Evolutionary conservation across 2,329 filamentous ascomycete genomes (phyloP).

Genomic region (Cytospora mali): DNA sequence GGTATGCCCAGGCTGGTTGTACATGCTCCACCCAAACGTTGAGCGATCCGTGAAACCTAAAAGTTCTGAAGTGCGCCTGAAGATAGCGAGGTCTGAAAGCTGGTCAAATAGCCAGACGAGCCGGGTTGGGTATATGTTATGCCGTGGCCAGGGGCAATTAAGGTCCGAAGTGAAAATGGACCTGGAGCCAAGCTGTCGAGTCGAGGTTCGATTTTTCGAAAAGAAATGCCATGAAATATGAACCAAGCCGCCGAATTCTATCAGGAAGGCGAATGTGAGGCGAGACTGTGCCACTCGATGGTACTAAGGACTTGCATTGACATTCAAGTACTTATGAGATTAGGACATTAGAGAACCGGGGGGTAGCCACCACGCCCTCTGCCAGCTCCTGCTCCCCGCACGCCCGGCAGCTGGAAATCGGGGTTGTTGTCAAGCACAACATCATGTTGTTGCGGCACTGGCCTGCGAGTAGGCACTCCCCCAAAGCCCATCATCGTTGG

Average conservation of each 20-base stretch:
- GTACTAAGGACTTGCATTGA: neutral
- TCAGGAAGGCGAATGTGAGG: constrained; percentile 1
- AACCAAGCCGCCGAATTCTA: constrained; percentile 20
- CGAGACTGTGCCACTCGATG: neutral
- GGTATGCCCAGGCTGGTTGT: neutral
- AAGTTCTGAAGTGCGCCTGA: constrained; percentile 1
- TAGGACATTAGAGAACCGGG: neutral
- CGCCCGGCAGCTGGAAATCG: constrained; percentile 74
- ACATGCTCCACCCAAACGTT: neutral
- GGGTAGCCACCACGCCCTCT: constrained; percentile 21
- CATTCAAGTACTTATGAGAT: neutral
- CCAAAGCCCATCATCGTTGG: constrained; percentile 40
- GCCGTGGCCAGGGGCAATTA: constrained; percentile 24
- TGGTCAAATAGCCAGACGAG: constrained; percentile 14
- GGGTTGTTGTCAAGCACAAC: constrained; percentile 79
- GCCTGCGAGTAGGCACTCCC: constrained; percentile 47
- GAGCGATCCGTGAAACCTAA: constrained; percentile 1
- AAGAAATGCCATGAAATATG: constrained; percentile 19
- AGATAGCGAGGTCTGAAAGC: neutral
- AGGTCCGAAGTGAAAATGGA: constrained; percentile 11
- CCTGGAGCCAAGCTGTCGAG: neutral
- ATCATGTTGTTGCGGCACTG: constrained; percentile 62
- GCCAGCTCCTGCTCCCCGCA: constrained; percentile 34
- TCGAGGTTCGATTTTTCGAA: constrained; percentile 1
- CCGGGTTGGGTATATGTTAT: constrained; percentile 23